phyloP scores from a whole-genome alignment of 768 basidiomycete species.

The Russula sp. region DNA sequence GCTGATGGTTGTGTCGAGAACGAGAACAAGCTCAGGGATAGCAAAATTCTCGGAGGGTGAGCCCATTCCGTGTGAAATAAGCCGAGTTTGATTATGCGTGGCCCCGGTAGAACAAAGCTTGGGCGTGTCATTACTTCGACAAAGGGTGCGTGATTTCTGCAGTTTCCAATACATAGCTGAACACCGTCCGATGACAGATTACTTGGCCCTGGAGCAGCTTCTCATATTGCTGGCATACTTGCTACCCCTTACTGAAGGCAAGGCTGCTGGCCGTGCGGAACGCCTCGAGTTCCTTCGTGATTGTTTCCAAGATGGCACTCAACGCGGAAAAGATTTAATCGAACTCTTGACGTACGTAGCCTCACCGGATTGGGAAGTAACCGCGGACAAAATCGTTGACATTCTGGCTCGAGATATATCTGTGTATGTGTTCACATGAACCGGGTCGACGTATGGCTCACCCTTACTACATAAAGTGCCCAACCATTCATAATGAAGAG shows the following conservation, averaged over 20 bases:
- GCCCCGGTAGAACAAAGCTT: conserved; percentile 9
- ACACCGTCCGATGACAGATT: conserved; percentile 16
- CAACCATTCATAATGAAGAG: conserved; percentile 26
- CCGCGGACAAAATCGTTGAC: conserved; percentile 28
- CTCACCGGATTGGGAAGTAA: conserved; percentile 28
- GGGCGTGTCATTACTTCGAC: conserved; percentile 21
- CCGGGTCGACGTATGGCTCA: neutral
- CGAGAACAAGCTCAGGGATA: conserved; percentile 26
- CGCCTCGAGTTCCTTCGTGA: conserved; percentile 26
- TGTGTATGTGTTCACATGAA: conserved; percentile 16
- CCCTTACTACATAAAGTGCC: conserved; percentile 7
- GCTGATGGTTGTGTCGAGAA: conserved; percentile 25
- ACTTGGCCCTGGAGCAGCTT: conserved; percentile 27
- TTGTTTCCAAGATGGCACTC: conserved; percentile 18
- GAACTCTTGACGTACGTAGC: conserved; percentile 24
- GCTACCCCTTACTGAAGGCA: conserved; percentile 21
- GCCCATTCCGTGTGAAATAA: neutral
- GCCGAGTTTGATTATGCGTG: neutral
- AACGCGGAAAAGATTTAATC: conserved; percentile 23
- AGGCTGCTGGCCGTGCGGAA: conserved; percentile 10
- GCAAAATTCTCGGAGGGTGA: conserved; percentile 24
- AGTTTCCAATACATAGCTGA: neutral
- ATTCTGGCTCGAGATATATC: conserved; percentile 30
- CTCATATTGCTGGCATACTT: conserved; percentile 27
- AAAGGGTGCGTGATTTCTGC: conserved; percentile 15